Base-by-base conservation (phyloP, 495 filamentous ascomycete species). In the Astrothelium macrocarpum region DNA sequence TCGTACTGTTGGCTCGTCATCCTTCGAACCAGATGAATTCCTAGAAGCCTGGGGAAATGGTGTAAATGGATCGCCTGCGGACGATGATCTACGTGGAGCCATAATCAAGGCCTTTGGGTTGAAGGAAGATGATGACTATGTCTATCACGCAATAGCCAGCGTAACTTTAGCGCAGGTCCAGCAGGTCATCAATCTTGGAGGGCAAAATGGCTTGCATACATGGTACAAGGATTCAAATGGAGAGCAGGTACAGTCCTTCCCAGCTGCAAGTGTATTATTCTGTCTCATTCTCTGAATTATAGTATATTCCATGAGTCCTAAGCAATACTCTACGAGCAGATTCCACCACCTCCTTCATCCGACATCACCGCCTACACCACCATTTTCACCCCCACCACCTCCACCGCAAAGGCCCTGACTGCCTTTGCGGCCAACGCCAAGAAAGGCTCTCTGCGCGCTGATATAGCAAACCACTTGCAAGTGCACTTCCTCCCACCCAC, bases 281-380 rank as follows among this genome's bases (percentile, higher is more conserved):
- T 59, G 12, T 53, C 7, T 60, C 34, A 68, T 61, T 62, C 71
- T 64, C 36, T 64, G 45, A 62, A 59, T n/a, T 68, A 45, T 61
- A 66, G 67, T 43, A 58, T 61, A 53, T 46, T 53, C 31, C 53
- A 53, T 66, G 56, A 53, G 39, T 63, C 62, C 53, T 65, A 31
- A 53, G 32, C 49, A 60, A 62, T 18, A 43, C 16, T 14, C 60
- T 53, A 1, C 39, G 28, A 14, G 53, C 68, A 76, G 70, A 80
- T 76, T 67, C 67, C 71, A 0, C 75, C 78, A 20, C 82, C 81
- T 1, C 72, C 80, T 0, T 65, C 66, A 16, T 59, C 76, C 31
- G 84, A 88, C 69, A 79, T 82, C 36, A 67, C 72, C 23, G 76
- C 82, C 31, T 88, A 87, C 74, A 80, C 78, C n/a, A 72, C 76